Base-by-base conservation (phyloP, 805 yeast species). In the Ogataea allantospora region DNA sequence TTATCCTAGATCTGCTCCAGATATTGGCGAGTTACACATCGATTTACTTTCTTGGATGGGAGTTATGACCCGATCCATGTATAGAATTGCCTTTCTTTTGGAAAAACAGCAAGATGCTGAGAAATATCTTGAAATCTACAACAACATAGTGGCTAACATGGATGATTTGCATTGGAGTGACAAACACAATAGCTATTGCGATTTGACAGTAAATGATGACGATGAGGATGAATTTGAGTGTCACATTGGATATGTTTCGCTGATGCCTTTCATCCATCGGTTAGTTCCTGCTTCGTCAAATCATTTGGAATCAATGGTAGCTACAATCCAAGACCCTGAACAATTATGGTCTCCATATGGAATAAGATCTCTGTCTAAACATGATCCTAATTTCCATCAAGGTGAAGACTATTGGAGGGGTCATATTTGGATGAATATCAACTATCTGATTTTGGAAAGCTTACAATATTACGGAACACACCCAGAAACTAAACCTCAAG, bases 321-420 rank as follows among this genome's bases (percentile, higher is more conserved):
- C 75, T 11, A 56, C 77, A 28, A 69, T 93, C 29, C 54, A 75
- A 5, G 84, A 89, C 53, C 84, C 88, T 1, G 75, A 77, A 9
- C 80, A 81, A 52, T 63, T 93, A 36, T 89, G 93, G 84, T 65
- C 87, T 6, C 73, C 72, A 1, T 88, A 57, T 49, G 99, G 99
- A 10, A 67, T 93, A 24, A 70, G 96, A 46, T 84, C 95, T 0
- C 65, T 93, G 24, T 84, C 96, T 1, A 78, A 77, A 51, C 50
- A 69, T 5, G 89, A 85, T 51, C 65, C 66, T 14, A 65, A 55
- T 42, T 93, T 83, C 63, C 83, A 83, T 38, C 75, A 80, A 0
- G 91, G 73, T 6, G 99, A 93, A 55, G 81, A 91, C 61, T 93
- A 93, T 65, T 93, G 99, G 99, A 75, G 96, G 46, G 93, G 96